phyloP scores from a whole-genome alignment of 495 filamentous ascomycete genomes.

The Aspergillus leporis region DNA sequence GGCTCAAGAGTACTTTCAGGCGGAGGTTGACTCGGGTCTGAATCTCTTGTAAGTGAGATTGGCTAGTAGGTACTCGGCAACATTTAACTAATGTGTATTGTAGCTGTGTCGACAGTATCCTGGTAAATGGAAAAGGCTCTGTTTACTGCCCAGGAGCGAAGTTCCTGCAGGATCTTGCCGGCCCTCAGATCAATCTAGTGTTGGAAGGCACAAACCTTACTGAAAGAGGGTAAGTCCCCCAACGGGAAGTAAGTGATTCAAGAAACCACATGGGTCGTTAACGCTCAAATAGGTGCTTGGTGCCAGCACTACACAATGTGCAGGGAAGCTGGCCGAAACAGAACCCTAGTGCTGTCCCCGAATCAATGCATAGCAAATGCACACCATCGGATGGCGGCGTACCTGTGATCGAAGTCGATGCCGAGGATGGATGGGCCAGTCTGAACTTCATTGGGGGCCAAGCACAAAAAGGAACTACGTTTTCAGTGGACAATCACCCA shows the following conservation, averaged over 20 bases:
- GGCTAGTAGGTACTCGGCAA: neutral
- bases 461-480: constrained; percentile 24
- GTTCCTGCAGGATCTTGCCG: constrained; percentile 36
- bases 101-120: constrained; percentile 46
- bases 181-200: constrained; percentile 23
- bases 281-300: constrained; percentile 17
- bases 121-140: constrained; percentile 59
- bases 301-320: constrained; percentile 3
- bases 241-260: neutral
- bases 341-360: constrained; percentile 18
- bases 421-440: constrained; percentile 31
- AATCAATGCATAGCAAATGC: constrained; percentile 29
- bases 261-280: neutral
- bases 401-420: constrained; percentile 32
- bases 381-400: constrained; percentile 30
- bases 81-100: neutral
- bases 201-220: constrained; percentile 40
- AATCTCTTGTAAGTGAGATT: constrained; percentile 22
- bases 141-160: constrained; percentile 44
- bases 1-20: constrained; percentile 44
- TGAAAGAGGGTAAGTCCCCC: constrained; percentile 43
- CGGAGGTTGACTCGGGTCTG: constrained; percentile 38
- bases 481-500: constrained; percentile 44
- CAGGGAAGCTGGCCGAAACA: constrained; percentile 17
- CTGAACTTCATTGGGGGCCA: constrained; percentile 36